Conservation (phyloP, 2,329 filamentous ascomycete species). For the Periconia sp. region DNA sequence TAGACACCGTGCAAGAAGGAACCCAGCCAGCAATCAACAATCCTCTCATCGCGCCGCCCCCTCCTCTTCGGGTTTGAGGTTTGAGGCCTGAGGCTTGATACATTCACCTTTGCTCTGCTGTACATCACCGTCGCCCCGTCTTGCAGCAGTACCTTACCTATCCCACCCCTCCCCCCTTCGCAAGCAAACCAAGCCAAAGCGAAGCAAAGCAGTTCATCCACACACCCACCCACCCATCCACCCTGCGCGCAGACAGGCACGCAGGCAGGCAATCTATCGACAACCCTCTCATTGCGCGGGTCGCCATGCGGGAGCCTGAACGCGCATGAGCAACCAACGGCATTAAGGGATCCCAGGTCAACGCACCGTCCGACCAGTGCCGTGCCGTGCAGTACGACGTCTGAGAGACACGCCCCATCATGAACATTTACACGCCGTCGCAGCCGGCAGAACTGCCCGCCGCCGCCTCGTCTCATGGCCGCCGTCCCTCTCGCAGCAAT, state of each 20-base stretch:
- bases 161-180: no score
- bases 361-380: constrained; percentile 13
- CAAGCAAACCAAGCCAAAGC: no score
- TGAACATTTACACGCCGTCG: constrained; percentile 24
- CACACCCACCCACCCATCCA: no score
- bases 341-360: constrained; percentile 10
- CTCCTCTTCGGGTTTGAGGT: background rate
- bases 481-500: constrained; percentile 42
- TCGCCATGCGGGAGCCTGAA: constrained; percentile 32
- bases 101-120: background rate
- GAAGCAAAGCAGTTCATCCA: no score
- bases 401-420: constrained; percentile 11
- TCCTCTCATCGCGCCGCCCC: background rate
- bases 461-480: constrained; percentile 12
- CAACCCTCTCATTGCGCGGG: background rate
- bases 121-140: background rate
- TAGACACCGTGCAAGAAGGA: no score
- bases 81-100: background rate
- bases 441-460: constrained; percentile 16
- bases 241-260: no score
- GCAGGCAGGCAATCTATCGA: no score
- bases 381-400: background rate
- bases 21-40: no score
- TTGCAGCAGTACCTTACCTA: no score
- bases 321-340: constrained; percentile 22